Conservation (phyloP, 208 protist species). For the Trypanosoma caninum region DNA sequence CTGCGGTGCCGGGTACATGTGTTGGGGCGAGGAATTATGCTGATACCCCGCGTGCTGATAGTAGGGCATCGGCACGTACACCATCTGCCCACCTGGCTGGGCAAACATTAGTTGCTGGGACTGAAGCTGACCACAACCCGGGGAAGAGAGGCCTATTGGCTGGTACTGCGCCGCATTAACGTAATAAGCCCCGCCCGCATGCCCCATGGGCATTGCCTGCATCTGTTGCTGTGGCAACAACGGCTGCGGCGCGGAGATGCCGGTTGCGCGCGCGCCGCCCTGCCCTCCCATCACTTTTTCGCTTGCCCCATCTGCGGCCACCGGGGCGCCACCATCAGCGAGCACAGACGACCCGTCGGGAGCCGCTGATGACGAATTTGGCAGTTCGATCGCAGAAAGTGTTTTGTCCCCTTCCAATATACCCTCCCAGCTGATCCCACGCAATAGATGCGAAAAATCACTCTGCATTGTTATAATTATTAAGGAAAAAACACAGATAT, state of each 20-base stretch:
- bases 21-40: slow-evolving; percentile 3
- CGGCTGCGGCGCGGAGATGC: not conserved
- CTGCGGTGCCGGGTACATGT: slow-evolving; percentile 4
- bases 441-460: slow-evolving; percentile 12
- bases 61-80: slow-evolving; percentile 26
- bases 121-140: slow-evolving; percentile 5
- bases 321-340: not conserved
- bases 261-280: not conserved
- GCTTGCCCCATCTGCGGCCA: not conserved
- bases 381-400: not conserved
- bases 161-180: slow-evolving; percentile 13
- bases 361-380: not conserved
- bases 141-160: slow-evolving; percentile 1
- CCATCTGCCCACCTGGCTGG: slow-evolving; percentile 15
- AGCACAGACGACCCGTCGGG: not conserved
- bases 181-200: slow-evolving; percentile 18
- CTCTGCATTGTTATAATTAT: slow-evolving; percentile 2
- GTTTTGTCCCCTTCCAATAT: slow-evolving; percentile 3
- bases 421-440: slow-evolving; percentile 17
- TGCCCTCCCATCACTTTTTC: no score
- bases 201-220: slow-evolving; percentile 13
- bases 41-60: slow-evolving; percentile 24
- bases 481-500: not conserved
- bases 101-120: slow-evolving; percentile 23
- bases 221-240: slow-evolving; percentile 5